Percentiles rank a stretch among this genome's conserved stretches.
Conservation (phyloP, 306 rosid genomes). For the Echinosophora koreensis region DNA sequence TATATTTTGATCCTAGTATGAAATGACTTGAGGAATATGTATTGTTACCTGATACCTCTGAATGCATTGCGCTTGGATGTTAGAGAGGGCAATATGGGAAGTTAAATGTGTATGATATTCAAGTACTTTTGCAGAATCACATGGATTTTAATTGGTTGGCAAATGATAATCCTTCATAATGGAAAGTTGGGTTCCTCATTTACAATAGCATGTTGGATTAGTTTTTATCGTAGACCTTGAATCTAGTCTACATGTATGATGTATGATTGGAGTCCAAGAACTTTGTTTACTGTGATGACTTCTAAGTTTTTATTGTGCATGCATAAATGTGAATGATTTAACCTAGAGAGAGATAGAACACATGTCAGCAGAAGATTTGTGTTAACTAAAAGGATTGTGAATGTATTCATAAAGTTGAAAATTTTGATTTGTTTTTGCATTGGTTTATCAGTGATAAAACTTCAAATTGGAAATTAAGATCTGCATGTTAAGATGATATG, state of each 20-base stretch:
- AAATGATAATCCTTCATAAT: neutral
- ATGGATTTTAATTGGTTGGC: neutral
- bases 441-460: neutral
- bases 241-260: conserved; percentile 17
- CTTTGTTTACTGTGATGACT: neutral
- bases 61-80: conserved; percentile 26
- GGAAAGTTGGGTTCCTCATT: conserved; percentile 9
- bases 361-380: neutral
- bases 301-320: neutral
- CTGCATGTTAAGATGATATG: conserved; percentile 16
- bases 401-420: neutral
- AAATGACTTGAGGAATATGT: neutral
- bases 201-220: conserved; percentile 13
- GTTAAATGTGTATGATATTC: neutral
- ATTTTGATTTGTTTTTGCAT: conserved; percentile 6
- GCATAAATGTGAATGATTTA: neutral
- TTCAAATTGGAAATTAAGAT: neutral
- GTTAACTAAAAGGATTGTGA: neutral
- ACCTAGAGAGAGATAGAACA: neutral
- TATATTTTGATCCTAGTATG: neutral
- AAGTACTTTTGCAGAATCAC: neutral
- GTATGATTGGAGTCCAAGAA: conserved; percentile 1
- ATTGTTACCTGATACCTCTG: neutral
- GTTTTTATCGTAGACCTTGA: neutral
- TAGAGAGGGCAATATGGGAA: neutral